A percentile compares a stretch with the other conserved stretches of the same genome.
Conservation (phyloP, 345 rosid genomes). For the Citrus sp. region DNA sequence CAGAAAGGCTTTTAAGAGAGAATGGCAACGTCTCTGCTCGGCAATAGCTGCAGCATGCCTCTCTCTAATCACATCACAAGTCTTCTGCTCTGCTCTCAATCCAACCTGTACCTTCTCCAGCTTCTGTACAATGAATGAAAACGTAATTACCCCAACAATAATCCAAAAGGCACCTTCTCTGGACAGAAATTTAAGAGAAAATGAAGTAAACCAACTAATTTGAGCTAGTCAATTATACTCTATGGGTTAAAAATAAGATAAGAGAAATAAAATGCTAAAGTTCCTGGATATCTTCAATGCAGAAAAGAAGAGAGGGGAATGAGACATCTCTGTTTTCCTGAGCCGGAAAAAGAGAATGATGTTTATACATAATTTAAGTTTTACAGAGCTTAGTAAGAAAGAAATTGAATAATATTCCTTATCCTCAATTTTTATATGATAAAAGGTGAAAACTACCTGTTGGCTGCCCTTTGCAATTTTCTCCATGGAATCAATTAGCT, state of each 20-base stretch:
- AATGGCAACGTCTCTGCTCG: slow-evolving; percentile 54
- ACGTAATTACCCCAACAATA: neutral
- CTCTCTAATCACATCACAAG: slow-evolving; percentile 51
- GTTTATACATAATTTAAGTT: neutral
- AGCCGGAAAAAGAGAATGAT: neutral
- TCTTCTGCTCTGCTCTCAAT: slow-evolving; percentile 61
- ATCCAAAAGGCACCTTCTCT: neutral
- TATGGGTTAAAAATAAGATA: neutral
- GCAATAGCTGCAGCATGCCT: slow-evolving; percentile 57
- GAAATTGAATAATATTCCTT: neutral
- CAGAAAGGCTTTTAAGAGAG: slow-evolving; percentile 61
- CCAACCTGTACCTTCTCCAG: slow-evolving; percentile 57
- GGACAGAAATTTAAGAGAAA: neutral
- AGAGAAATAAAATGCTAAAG: neutral
- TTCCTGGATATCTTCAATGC: neutral
- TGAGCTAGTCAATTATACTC: neutral
- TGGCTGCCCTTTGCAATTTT: slow-evolving; percentile 78
- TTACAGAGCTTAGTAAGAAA: neutral
- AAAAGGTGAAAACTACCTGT: slow-evolving; percentile 43
- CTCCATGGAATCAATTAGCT: slow-evolving; percentile 76
- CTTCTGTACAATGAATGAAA: slow-evolving; percentile 48
- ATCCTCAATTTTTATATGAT: neutral
- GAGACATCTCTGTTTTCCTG: neutral
- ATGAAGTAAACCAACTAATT: neutral
- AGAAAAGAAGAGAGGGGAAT: neutral